phyloP scores from a whole-genome alignment of 768 basidiomycete species.

The Phylloporus sp. region DNA sequence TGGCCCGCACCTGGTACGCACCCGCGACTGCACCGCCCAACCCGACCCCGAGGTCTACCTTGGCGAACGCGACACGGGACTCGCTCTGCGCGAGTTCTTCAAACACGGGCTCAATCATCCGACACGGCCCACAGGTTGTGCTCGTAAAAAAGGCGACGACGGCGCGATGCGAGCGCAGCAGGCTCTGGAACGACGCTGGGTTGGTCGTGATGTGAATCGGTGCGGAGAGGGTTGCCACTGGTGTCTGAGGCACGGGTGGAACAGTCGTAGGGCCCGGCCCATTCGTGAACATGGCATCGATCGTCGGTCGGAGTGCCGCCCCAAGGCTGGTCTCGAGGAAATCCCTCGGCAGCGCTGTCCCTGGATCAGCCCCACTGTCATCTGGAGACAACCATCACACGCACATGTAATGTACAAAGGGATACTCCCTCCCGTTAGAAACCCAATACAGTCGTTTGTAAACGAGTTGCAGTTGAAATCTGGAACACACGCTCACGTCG shows the following conservation, averaged over 20 bases:
- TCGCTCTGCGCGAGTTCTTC: constrained; percentile 72
- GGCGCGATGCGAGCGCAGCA: constrained; percentile 63
- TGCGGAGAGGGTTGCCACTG: constrained; percentile 44
- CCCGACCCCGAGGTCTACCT: constrained; percentile 77
- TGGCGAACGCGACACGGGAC: constrained; percentile 67
- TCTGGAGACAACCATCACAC: background rate
- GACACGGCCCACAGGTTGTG: constrained; percentile 72
- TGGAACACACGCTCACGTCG: no score
- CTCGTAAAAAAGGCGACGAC: constrained; percentile 83
- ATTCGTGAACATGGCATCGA: constrained; percentile 78
- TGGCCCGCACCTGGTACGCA: constrained; percentile 66
- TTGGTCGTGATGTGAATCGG: constrained; percentile 75
- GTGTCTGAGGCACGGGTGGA: constrained; percentile 19
- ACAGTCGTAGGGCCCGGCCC: constrained; percentile 26
- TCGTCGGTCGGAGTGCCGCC: constrained; percentile 79
- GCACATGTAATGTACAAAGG: constrained; percentile 79
- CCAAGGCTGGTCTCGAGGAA: constrained; percentile 93
- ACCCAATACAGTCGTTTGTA: constrained; percentile 82
- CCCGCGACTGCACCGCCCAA: constrained; percentile 56
- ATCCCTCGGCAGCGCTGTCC: constrained; percentile 68
- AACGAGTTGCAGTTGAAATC: constrained; percentile 97
- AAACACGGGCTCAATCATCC: constrained; percentile 80
- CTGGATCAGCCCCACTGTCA: background rate
- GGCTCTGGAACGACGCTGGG: constrained; percentile 61
- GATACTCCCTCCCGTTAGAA: constrained; percentile 79